phyloP scores from a whole-genome alignment of 2,329 filamentous ascomycete species.

The Cyphellophora attinorum region DNA sequence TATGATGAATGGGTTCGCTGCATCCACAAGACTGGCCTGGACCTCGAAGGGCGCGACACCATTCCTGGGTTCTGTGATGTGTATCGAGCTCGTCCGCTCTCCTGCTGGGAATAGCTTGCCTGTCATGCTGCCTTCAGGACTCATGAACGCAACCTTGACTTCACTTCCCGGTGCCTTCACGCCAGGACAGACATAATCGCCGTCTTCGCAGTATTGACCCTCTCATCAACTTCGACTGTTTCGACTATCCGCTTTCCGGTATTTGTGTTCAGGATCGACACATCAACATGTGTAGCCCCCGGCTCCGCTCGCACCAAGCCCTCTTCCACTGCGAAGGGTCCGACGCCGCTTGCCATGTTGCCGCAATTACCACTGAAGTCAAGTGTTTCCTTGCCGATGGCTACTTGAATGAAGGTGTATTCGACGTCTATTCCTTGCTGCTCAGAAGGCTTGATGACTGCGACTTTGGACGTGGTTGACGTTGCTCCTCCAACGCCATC shows the following conservation, averaged over 20 bases:
- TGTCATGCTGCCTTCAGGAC: slow-evolving; percentile 55
- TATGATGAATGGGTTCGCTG: slow-evolving; percentile 55
- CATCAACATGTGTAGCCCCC: slow-evolving; percentile 13
- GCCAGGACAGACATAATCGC: slow-evolving; percentile 54
- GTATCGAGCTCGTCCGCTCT: slow-evolving; percentile 39
- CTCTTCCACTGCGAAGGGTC: slow-evolving; percentile 45
- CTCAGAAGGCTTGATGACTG: slow-evolving; percentile 48
- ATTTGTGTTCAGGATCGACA: slow-evolving; percentile 62
- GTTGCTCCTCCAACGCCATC: slow-evolving; percentile 61
- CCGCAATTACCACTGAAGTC: slow-evolving; percentile 64
- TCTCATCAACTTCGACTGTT: slow-evolving; percentile 45
- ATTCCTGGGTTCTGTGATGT: slow-evolving; percentile 15
- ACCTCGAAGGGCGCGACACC: slow-evolving; percentile 22
- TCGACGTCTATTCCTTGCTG: slow-evolving; percentile 49
- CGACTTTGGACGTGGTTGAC: slow-evolving; percentile 60
- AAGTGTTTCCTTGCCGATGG: slow-evolving; percentile 49
- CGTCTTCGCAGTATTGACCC: slow-evolving; percentile 32
- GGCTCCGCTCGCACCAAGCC: slow-evolving; percentile 1
- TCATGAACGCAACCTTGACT: slow-evolving; percentile 50
- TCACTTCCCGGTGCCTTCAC: slow-evolving; percentile 48
- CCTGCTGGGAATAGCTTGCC: slow-evolving; percentile 53
- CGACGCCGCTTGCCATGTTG: slow-evolving; percentile 60
- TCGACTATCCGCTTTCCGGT: slow-evolving; percentile 54
- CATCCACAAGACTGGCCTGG: slow-evolving; percentile 50
- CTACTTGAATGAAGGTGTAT: slow-evolving; percentile 62